Evolutionary conservation across 108 stramenopile genomes (phyloP), one percentile per base, ranked within the genome.

Genomic region (Cyclotella kingstonii): DNA sequence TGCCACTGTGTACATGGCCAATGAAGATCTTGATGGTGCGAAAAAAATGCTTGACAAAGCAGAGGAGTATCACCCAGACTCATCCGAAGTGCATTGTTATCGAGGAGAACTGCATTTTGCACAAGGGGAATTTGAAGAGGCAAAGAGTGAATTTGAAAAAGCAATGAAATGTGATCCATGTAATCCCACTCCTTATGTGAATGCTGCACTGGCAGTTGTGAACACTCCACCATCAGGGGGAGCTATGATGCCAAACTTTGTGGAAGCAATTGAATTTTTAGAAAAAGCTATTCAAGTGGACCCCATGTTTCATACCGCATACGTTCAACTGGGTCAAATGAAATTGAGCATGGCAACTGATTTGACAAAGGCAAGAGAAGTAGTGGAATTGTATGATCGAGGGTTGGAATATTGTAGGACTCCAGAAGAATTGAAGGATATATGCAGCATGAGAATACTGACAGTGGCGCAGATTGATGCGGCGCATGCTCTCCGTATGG

Each of bases 181-280:
- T 27, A 95, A 92, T 70, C 91, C 91, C 11, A 90, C 88, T 12
- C 85, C 94, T n/a, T 95, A 91, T 54, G 89, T 95, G 6, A 95
- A 95, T 63, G 82, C 84, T 3, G 94, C 94, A 8, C 68, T 95
- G 52, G 84, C 91, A 11, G 70, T 89, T 3, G 61, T 92, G 61
- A 92, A 95, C 55, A 87, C 82, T 1, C 89, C 85, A 1, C 80
- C 89, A 12, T 54, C 70, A 5, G 66, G 66, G 15, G 91, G 89
- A n/a, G 57, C 58, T 23, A 84, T 84, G 60, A 45, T 76, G 52
- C 84, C 84, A 21, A 84, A 91, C 58, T 78, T 85, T 22, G 25
- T 59, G 4, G 82, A 81, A 54, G 89, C 88, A 14, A 76, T 86
- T 19, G 4, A 47, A 22, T 56, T 95, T 34, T 70, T 95, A 60